A percentile compares a stretch with the other conserved stretches of the same genome.
Evolutionary conservation across 2,329 filamentous ascomycete genomes (phyloP).

Genomic region (Pleoardoris graminearum): DNA sequence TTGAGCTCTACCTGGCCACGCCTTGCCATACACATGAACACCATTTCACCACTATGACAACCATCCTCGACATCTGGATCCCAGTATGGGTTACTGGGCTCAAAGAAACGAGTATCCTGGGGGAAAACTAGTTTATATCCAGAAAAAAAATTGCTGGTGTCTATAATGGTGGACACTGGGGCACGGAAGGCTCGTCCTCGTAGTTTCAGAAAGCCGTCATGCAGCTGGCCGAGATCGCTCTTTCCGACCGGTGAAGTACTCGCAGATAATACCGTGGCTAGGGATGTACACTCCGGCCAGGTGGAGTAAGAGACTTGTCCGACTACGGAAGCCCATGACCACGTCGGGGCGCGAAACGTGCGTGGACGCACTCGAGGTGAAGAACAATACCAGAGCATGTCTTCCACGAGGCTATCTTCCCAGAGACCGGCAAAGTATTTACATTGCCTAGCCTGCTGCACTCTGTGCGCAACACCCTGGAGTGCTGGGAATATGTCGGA

Average conservation of each 20-base stretch:
- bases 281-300: neutral
- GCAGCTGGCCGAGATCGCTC: too few species aligned
- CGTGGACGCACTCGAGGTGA: neutral
- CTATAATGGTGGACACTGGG: too few species aligned
- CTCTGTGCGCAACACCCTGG: neutral
- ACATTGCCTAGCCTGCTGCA: neutral
- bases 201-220: too few species aligned
- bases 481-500: slow-evolving; percentile 5
- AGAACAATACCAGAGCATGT: slow-evolving; percentile 5
- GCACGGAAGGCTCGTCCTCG: too few species aligned
- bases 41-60: too few species aligned
- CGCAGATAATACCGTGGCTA: neutral
- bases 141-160: too few species aligned
- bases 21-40: too few species aligned
- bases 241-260: neutral
- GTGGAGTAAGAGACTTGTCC: neutral
- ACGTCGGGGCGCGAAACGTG: neutral
- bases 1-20: too few species aligned
- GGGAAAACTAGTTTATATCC: too few species aligned
- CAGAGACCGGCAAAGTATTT: slow-evolving; percentile 10
- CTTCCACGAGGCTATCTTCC: slow-evolving; percentile 7
- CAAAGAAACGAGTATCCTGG: too few species aligned
- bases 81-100: too few species aligned
- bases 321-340: slow-evolving; percentile 5
- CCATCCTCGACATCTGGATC: too few species aligned